Evolutionary conservation across 2,329 filamentous ascomycete genomes (phyloP).

Genomic region (Karstenula rhodostoma): DNA sequence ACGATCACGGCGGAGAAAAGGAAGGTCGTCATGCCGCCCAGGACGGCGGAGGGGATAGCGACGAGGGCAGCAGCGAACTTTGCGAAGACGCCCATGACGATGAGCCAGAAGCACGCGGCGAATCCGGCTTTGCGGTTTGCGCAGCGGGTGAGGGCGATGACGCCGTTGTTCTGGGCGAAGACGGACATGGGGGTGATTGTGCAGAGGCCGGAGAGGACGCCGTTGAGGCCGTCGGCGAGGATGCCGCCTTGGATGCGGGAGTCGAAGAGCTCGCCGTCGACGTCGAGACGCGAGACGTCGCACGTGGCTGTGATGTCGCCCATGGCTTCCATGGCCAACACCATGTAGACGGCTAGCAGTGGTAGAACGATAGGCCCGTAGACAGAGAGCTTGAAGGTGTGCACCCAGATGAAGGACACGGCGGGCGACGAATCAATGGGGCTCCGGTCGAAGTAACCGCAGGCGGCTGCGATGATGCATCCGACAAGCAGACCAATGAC

Average conservation of each 20-base stretch:
- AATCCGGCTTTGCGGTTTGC: slow-evolving; percentile 84
- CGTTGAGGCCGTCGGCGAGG: slow-evolving; percentile 79
- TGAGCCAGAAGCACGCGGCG: slow-evolving; percentile 77
- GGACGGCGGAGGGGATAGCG: slow-evolving; percentile 68
- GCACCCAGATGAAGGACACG: slow-evolving; percentile 79
- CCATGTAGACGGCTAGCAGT: slow-evolving; percentile 68
- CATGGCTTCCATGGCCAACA: slow-evolving; percentile 80
- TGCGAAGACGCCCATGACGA: slow-evolving; percentile 82
- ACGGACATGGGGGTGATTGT: slow-evolving; percentile 83
- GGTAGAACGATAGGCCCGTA: slow-evolving; percentile 79
- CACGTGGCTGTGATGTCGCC: slow-evolving; percentile 83
- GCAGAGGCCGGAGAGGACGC: slow-evolving; percentile 76
- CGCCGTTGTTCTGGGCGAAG: slow-evolving; percentile 86
- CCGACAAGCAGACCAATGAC: slow-evolving; percentile 77
- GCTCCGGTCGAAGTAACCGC: slow-evolving; percentile 79
- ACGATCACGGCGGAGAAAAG: slow-evolving; percentile 80
- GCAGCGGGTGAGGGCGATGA: slow-evolving; percentile 82
- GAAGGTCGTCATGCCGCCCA: slow-evolving; percentile 72
- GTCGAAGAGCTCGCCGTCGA: slow-evolving; percentile 76
- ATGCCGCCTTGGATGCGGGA: slow-evolving; percentile 81
- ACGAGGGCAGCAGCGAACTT: slow-evolving; percentile 84
- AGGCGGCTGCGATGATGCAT: slow-evolving; percentile 80
- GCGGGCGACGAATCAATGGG: slow-evolving; percentile 75
- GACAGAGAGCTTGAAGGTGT: slow-evolving; percentile 75
- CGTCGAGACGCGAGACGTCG: slow-evolving; percentile 79